Evolutionary conservation across 164 flowering plant species (phyloP).

Genomic region (Cinnamomum chago): DNA sequence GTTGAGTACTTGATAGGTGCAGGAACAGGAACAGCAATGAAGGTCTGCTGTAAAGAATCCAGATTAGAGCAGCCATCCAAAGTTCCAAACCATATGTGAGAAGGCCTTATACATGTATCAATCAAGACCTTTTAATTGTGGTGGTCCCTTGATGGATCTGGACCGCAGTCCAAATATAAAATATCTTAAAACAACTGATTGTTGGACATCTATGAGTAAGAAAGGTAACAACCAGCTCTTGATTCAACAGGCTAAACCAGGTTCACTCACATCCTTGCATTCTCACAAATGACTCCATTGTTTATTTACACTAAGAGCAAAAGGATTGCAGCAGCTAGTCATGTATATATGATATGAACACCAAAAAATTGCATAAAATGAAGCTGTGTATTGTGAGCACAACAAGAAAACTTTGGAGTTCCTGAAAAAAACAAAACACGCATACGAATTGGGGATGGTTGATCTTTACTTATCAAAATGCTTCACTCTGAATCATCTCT

Average conservation of each 20-base stretch:
- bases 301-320: conserved; percentile 10
- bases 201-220: too few relatives aligned
- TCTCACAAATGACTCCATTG: background rate
- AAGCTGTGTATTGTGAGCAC: conserved; percentile 4
- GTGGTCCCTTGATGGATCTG: too few relatives aligned
- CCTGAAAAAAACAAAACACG: background rate
- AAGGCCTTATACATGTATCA: too few relatives aligned
- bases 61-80: too few relatives aligned
- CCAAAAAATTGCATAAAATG: background rate
- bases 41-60: too few relatives aligned
- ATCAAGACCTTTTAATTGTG: too few relatives aligned
- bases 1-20: too few relatives aligned
- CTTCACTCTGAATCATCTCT: conserved; percentile 9
- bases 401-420: conserved; percentile 2
- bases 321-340: background rate
- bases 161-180: too few relatives aligned
- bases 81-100: too few relatives aligned
- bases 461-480: conserved; percentile 1
- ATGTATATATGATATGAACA: conserved; percentile 3
- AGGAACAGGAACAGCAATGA: too few relatives aligned
- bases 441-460: background rate
- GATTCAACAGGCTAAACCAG: background rate
- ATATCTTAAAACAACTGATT: too few relatives aligned
- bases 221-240: too few relatives aligned
- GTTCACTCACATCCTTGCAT: background rate